phyloP scores from a whole-genome alignment of 225 moss, liverwort and hornwort species.

The Ulota crispa region DNA sequence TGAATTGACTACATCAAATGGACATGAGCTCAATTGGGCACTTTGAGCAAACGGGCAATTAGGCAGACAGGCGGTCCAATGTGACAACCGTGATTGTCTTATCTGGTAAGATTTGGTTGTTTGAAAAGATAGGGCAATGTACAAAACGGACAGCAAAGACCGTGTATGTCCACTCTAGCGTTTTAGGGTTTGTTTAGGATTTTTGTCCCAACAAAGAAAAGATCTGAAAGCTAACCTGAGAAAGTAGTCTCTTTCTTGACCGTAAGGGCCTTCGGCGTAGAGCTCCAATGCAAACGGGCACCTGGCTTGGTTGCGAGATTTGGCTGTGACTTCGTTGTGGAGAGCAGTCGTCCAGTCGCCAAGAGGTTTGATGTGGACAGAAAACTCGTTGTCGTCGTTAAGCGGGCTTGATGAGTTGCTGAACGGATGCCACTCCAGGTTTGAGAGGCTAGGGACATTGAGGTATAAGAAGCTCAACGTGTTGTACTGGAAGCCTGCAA shows the following conservation, averaged over 20 bases:
- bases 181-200: no score
- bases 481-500: constrained; percentile 57
- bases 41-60: no score
- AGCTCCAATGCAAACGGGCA: constrained; percentile 40
- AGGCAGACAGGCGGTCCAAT: no score
- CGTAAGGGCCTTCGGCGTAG: constrained; percentile 49
- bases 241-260: constrained; percentile 51
- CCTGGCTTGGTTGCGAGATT: not conserved
- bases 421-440: constrained; percentile 72
- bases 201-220: no score
- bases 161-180: no score
- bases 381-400: constrained; percentile 32
- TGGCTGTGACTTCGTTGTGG: not conserved
- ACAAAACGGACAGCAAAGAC: no score
- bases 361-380: constrained; percentile 63
- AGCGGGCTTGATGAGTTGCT: constrained; percentile 71
- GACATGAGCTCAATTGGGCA: no score
- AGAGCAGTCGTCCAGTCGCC: constrained; percentile 50
- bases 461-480: constrained; percentile 62
- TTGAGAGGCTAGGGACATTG: constrained; percentile 44
- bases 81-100: no score
- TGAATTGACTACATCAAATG: no score
- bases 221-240: no score
- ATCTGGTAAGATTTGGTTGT: no score
- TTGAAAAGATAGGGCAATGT: no score